Evolutionary conservation across 805 yeast species (phyloP), one percentile per base, ranked within the genome.

Genomic region (Saccharomycodes ludwigii): DNA sequence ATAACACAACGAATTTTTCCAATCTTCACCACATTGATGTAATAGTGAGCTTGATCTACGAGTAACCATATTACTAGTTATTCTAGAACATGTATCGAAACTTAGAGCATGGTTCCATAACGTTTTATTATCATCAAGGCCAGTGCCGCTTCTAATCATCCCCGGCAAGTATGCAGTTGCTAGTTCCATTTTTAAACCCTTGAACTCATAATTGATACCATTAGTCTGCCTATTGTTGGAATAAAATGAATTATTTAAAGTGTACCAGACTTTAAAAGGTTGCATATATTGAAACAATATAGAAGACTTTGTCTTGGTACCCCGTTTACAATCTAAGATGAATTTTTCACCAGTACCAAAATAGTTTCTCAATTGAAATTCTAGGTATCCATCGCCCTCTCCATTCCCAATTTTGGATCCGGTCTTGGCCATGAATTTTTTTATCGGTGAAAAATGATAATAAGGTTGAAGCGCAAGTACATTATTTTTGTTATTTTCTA

Each of bases 341-440:
- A 79, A 43, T 5, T 58, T 57, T 47, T 78, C 86, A 11, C 80
- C 84, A n/a, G 76, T 77, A 4, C 81, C 84, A 40, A 76, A 66
- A 6, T 69, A 57, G 46, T 77, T 77, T 27, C 65, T 53, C 36
- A 64, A 60, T 52, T 74, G 85, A 34, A 86, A 71, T 20, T 82
- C 76, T 29, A 84, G 65, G 48, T 86, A 85, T 1, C 96, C 97
- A 48, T 82, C 91, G 19, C 96, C 98, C 59, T 91, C 97, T 20
- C 94, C 94, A 49, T 91, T 88, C 2, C 97, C 97, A 6, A 91
- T 71, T 53, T 85, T 86, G 2, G 97, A 91, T 4, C 99, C 99
- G 1, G 96, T 82, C 44, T 80, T 81, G 32, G 94, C 86, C 37
- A 70, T 66, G 44, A 85, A 79, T 41, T 69, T 67, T 43, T 83